These are phyloP conservation scores for Conticribra weissflogii DNA, from an alignment of 108 stramenopile species.

Conservation along the genomic window DNA sequence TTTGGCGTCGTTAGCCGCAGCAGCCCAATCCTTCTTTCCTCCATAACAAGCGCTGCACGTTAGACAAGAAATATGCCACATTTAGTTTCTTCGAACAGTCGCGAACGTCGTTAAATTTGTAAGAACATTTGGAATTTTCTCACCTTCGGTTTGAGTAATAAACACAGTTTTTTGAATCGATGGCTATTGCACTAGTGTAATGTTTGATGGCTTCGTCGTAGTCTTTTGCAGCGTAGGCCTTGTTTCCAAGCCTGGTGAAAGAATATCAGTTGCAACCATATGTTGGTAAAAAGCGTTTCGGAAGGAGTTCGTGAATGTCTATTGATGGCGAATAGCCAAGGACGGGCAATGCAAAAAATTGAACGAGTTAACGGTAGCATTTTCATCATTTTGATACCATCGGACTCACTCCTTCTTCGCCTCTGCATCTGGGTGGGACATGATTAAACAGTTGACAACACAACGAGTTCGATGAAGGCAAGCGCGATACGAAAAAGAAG, in stretches of 20 bases:
- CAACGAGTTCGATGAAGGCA: too few relatives aligned
- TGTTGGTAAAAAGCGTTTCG: too few relatives aligned
- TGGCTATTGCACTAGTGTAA: constrained; percentile 89
- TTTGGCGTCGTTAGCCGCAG: constrained; percentile 83
- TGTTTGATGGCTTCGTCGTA: constrained; percentile 84
- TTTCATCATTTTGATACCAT: too few relatives aligned
- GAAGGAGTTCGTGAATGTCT: too few relatives aligned
- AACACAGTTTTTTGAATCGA: constrained; percentile 87
- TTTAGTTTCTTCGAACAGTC: not conserved
- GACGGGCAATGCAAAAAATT: too few relatives aligned
- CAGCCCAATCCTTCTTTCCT: constrained; percentile 72
- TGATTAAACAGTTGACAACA: too few relatives aligned
- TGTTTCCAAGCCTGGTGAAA: constrained; percentile 94
- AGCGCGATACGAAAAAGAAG: too few relatives aligned
- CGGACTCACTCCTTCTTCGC: constrained; percentile 56
- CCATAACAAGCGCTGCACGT: constrained; percentile 78
- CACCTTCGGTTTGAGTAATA: constrained; percentile 93
- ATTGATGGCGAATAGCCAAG: too few relatives aligned
- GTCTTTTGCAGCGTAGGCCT: constrained; percentile 78
- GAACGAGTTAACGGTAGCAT: too few relatives aligned
- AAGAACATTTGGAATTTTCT: constrained; percentile 23
- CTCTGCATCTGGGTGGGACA: constrained; percentile 51
- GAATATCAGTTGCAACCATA: too few relatives aligned
- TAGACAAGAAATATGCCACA: not conserved
- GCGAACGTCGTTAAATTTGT: too few relatives aligned